Conservation (phyloP, 257 asterid species). For the Haberlea rhodopensis region DNA sequence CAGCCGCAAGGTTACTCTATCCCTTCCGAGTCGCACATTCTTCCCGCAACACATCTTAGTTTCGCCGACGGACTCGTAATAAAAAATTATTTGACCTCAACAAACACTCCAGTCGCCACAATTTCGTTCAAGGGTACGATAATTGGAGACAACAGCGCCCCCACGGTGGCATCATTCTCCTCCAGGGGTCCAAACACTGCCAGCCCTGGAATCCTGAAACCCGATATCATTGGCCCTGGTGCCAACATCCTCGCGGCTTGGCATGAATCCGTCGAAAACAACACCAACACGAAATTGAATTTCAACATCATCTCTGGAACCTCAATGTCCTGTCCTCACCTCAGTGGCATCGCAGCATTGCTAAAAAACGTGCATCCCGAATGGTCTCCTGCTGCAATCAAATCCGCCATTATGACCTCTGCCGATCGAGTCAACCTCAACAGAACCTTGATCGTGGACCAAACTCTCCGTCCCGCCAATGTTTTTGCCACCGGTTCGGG, state of each 20-base stretch:
- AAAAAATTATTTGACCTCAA: slow-evolving; percentile 28
- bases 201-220: slow-evolving; percentile 36
- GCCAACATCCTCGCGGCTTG: slow-evolving; percentile 42
- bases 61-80: slow-evolving; percentile 25
- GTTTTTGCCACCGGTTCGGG: slow-evolving; percentile 33
- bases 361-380: slow-evolving; percentile 32
- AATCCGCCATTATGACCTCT: slow-evolving; percentile 42
- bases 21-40: slow-evolving; percentile 9
- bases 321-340: slow-evolving; percentile 45
- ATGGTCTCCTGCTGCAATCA: slow-evolving; percentile 37
- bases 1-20: slow-evolving; percentile 23
- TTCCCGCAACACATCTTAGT: slow-evolving; percentile 35
- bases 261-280: slow-evolving; percentile 30
- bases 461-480: slow-evolving; percentile 16
- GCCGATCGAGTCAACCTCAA: slow-evolving; percentile 28
- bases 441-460: slow-evolving; percentile 17
- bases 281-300: slow-evolving; percentile 22
- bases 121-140: slow-evolving; percentile 34
- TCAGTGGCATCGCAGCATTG: slow-evolving; percentile 39
- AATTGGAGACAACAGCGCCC: slow-evolving; percentile 30
- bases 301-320: slow-evolving; percentile 41
- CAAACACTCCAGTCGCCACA: slow-evolving; percentile 23
- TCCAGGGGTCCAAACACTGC: slow-evolving; percentile 27
- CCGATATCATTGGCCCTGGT: slow-evolving; percentile 40
- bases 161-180: slow-evolving; percentile 22